Evolutionary conservation across 176 grass and related monocot genomes (phyloP).

Genomic region (Musa itinerans): DNA sequence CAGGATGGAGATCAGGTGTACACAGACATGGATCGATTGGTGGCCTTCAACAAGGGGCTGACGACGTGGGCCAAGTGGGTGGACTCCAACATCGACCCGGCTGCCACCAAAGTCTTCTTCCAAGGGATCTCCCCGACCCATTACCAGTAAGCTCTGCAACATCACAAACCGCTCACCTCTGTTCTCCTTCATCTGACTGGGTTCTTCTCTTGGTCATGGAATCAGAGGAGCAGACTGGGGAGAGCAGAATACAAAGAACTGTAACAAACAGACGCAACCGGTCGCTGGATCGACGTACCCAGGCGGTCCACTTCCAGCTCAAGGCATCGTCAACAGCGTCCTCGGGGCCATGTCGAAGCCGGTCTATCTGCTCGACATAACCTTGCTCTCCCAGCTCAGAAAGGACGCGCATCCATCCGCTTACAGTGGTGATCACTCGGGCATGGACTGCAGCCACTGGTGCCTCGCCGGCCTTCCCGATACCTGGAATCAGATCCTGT

Average conservation of each 20-base stretch:
- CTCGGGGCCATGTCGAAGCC: conserved; percentile 33
- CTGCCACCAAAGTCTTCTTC: conserved; percentile 43
- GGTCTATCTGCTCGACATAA: conserved; percentile 61
- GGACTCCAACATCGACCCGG: conserved; percentile 15
- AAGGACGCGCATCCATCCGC: not conserved
- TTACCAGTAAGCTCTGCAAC: conserved; percentile 39
- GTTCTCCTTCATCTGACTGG: not conserved
- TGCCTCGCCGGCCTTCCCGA: not conserved
- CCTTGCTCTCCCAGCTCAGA: conserved; percentile 52
- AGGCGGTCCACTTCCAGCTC: conserved; percentile 20
- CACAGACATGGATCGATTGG: conserved; percentile 41
- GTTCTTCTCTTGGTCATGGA: not conserved
- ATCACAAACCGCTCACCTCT: no score
- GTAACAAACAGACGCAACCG: conserved; percentile 44
- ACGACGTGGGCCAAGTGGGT: conserved; percentile 47
- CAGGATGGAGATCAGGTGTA: conserved; percentile 25
- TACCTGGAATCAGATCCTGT: not conserved
- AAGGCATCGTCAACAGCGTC: conserved; percentile 33
- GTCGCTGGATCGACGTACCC: conserved; percentile 11
- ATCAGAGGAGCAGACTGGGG: conserved; percentile 15
- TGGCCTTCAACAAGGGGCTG: conserved; percentile 43
- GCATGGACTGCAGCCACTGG: not conserved
- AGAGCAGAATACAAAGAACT: not conserved
- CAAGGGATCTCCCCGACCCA: conserved; percentile 61
- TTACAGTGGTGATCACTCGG: not conserved